Evolutionary conservation across 1,284 basidiomycete species (phyloP).

Genomic region (Golubevia pallescens): DNA sequence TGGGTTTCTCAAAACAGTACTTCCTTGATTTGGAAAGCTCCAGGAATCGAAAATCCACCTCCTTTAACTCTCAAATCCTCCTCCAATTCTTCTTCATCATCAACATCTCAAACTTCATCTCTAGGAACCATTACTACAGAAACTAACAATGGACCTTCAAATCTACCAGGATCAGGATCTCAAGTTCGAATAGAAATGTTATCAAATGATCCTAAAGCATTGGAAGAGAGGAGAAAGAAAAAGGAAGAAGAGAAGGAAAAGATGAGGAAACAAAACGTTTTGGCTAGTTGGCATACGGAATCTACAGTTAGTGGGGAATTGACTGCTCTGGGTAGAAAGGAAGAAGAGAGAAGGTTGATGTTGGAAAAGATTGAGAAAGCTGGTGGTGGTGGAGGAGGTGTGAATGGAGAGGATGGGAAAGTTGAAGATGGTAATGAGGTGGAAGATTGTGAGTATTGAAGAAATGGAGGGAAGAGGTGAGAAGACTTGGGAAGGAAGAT

Average conservation of each 20-base stretch:
- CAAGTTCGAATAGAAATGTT: conserved; percentile 11
- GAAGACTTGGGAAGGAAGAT: too few relatives aligned
- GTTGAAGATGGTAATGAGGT: too few relatives aligned
- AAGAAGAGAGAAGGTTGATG: too few relatives aligned
- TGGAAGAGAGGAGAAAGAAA: not conserved
- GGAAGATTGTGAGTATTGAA: too few relatives aligned
- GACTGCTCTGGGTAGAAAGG: conserved; percentile 81
- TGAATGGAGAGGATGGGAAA: too few relatives aligned
- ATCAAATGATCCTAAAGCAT: not conserved
- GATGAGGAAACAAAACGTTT: conserved; percentile 77
- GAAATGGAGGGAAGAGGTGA: too few relatives aligned
- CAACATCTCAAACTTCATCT: not conserved
- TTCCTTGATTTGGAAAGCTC: conserved; percentile 33
- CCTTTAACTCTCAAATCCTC: too few relatives aligned
- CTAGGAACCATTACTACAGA: too few relatives aligned
- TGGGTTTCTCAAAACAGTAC: conserved; percentile 49
- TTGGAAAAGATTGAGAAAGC: too few relatives aligned
- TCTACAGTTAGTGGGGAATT: conserved; percentile 91
- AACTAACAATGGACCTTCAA: conserved; percentile 3
- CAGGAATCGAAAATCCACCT: conserved; percentile 65
- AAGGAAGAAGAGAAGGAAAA: conserved; percentile 43
- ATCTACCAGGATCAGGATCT: conserved; percentile 22
- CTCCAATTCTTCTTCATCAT: too few relatives aligned
- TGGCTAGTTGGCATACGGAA: conserved; percentile 91
- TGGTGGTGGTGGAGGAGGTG: too few relatives aligned